Base-by-base conservation (phyloP, 345 rosid genomes). In the Cardamine occulta region DNA sequence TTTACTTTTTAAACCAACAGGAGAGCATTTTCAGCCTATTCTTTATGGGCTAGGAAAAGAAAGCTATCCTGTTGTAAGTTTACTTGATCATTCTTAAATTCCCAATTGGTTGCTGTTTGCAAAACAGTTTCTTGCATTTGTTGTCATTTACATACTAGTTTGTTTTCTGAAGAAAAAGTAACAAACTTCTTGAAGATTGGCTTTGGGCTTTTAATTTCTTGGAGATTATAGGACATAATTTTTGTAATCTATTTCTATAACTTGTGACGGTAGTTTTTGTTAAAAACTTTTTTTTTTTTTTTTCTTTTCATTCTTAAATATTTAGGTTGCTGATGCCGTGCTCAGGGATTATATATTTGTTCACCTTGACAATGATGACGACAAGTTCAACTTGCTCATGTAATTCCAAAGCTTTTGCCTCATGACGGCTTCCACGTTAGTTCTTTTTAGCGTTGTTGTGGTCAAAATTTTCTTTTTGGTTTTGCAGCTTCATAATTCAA, bases 351-450 rank as follows among this genome's bases (percentile, higher is more conserved):
- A 82, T 77, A 72, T 92, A 66, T 87, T 90, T 84, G 88, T 92
- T 73, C 99, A 95, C 84, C 91, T 95, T 73, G 81, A 70, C 77
- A 83, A 86, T 68, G 84, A 88, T 79, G 66, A 95, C 66, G 97
- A 95, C 91, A 95, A 95, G 80, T 95, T 89, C 84, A 92, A 89
- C 84, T 81, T 95, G 70, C 93, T 95, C 72, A 88, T 92, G 99
- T 92, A 74, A 81, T 88, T 67, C 32, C 21, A 47, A 47, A 17
- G 24, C 63, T 48, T 44, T 72, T 28, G 68, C 73, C 51, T 68
- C 39, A 28, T 59, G 49, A 21, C 23, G 42, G 61, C 23, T 69
- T 9, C 62, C 49, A 37, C 52, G 6, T 18, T 28, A 47, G 31
- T 74, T 66, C 63, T 66, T 62, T 73, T 66, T 21, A 12, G 23